Conservation (phyloP, 2,329 filamentous ascomycete genomes). For the Aspergillus spinulosporus region DNA sequence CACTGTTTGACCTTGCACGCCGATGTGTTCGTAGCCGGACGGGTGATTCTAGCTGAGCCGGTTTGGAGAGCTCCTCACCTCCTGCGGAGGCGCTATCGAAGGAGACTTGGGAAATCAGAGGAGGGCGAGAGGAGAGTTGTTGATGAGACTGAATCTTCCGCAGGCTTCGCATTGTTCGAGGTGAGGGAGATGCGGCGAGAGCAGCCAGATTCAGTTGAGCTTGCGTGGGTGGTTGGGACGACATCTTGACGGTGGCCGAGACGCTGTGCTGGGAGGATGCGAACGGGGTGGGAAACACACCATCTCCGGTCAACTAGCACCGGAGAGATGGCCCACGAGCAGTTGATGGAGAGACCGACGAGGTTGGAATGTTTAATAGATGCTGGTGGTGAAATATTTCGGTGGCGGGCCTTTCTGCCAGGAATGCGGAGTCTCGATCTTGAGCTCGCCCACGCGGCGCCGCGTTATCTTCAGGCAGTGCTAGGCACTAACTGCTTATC, state of each 20-base stretch:
- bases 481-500: too few species aligned
- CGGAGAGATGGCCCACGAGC: conserved; percentile 13
- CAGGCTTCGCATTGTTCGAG: conserved; percentile 64
- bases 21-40: conserved; percentile 38
- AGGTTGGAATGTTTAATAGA: background rate
- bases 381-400: conserved; percentile 9
- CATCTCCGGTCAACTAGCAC: conserved; percentile 24
- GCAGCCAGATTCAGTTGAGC: conserved; percentile 28
- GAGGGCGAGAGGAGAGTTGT: conserved; percentile 55
- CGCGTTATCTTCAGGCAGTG: too few species aligned
- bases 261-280: background rate
- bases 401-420: conserved; percentile 20
- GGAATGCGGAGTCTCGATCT: conserved; percentile 26
- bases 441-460: too few species aligned
- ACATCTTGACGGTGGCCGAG: conserved; percentile 12
- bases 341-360: background rate
- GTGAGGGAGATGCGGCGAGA: conserved; percentile 32
- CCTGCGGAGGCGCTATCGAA: conserved; percentile 24
- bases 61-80: conserved; percentile 27
- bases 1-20: conserved; percentile 70
- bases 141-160: conserved; percentile 76
- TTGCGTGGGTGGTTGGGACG: conserved; percentile 26
- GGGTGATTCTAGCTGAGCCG: conserved; percentile 30
- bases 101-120: conserved; percentile 52
- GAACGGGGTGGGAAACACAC: conserved; percentile 18